Evolutionary conservation across 768 basidiomycete species (phyloP).

Genomic region (Hericium alpestre): DNA sequence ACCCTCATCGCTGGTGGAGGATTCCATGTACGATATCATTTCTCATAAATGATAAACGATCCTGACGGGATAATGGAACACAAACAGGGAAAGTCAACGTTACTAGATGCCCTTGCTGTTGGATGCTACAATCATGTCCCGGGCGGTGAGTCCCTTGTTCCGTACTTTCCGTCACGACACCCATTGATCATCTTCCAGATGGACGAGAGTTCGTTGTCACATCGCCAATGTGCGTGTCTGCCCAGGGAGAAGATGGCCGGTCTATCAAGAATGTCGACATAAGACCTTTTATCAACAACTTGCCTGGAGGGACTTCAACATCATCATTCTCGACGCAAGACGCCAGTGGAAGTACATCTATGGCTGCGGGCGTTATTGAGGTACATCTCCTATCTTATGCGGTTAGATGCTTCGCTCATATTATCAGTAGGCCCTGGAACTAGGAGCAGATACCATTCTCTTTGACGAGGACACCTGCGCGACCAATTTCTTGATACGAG

Average conservation of each 20-base stretch:
- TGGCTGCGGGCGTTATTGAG: conserved; percentile 13
- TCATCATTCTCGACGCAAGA: conserved; percentile 12
- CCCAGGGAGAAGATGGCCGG: conserved; percentile 14
- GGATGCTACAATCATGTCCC: conserved; percentile 10
- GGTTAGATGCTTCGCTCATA: not conserved
- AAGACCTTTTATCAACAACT: conserved; percentile 11
- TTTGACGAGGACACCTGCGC: conserved; percentile 15
- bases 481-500: conserved; percentile 14
- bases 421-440: conserved; percentile 4
- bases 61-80: not conserved
- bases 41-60: not conserved
- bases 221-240: conserved; percentile 3
- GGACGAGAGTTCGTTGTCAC: conserved; percentile 13
- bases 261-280: conserved; percentile 11
- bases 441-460: conserved; percentile 10
- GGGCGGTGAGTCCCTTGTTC: not conserved
- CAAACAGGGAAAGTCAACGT: conserved; percentile 10
- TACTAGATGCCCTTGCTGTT: conserved; percentile 10
- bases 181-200: conserved; percentile 1
- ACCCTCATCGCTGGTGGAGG: conserved; percentile 14
- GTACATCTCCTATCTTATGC: not conserved
- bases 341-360: conserved; percentile 15
- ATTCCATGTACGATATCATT: conserved; percentile 5
- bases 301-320: conserved; percentile 8
- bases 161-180: not conserved